Percentiles rank a stretch among this genome's conserved stretches.
Evolutionary conservation across 2,329 filamentous ascomycete species (phyloP).

Genomic region (Alternaria infectoria): DNA sequence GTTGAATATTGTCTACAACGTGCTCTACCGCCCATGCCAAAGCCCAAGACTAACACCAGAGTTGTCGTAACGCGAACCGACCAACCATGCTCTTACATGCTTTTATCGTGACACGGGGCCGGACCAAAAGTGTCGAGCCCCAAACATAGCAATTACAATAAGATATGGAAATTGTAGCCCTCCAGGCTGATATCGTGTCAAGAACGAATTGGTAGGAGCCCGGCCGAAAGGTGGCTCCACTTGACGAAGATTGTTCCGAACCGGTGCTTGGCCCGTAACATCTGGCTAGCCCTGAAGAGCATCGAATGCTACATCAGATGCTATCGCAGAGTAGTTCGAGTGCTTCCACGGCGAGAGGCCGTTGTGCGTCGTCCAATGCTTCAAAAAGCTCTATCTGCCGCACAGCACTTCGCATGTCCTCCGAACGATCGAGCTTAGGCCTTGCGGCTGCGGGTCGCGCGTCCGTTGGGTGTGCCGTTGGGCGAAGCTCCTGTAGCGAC

Average conservation of each 20-base stretch:
- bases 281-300: background rate
- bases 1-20: slow-evolving; percentile 7
- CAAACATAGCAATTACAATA: slow-evolving; percentile 29
- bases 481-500: slow-evolving; percentile 51
- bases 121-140: slow-evolving; percentile 11
- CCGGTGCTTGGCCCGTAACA: background rate
- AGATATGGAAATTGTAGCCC: slow-evolving; percentile 21
- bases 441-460: slow-evolving; percentile 72
- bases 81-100: slow-evolving; percentile 25
- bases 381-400: background rate
- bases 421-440: slow-evolving; percentile 56
- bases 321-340: background rate
- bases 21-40: slow-evolving; percentile 6
- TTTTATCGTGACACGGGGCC: slow-evolving; percentile 29
- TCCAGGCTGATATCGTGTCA: slow-evolving; percentile 5
- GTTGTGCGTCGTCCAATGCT: background rate
- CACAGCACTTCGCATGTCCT: background rate
- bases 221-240: slow-evolving; percentile 6
- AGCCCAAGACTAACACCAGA: slow-evolving; percentile 18
- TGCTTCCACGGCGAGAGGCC: background rate
- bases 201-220: slow-evolving; percentile 8
- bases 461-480: slow-evolving; percentile 61
- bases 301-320: background rate
- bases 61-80: slow-evolving; percentile 13
- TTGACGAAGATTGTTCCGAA: background rate